Base-by-base conservation (phyloP, 106 monocot species). In the Dioscorea alata region DNA sequence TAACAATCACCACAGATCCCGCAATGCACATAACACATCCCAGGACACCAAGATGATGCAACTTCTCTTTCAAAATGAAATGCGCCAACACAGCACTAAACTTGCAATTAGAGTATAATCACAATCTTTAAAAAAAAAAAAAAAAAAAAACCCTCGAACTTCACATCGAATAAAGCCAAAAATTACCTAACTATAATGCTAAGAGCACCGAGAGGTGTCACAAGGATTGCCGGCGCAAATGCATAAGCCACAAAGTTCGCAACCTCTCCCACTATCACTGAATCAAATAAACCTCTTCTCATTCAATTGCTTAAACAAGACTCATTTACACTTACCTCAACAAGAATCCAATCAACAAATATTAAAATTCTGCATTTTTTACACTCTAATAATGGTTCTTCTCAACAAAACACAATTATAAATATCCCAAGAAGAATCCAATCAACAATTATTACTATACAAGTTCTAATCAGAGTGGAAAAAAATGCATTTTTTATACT, bases 161-260 rank as follows among this genome's bases (percentile, higher is more conserved):
- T 15, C 12, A 63, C 4, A 51, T 33, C 12, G 14, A 12, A 24
- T 4, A 49, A 54, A 34, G 35, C 14, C 6, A 42, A 42, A 0
- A 72, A 4, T 69, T 74, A 86, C 93, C 93, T 93, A 23, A 93
- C 86, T 31, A 93, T 93, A 61, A 93, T 93, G 63, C 88, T 93
- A 33, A 93, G 68, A 2, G 92, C 92, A 34, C 92, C 92, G 66
- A 93, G 85, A 70, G 92, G 92, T 57, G 92, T 89, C 33, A 93
- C 88, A 9, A 93, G 81, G 57, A 93, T 75, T 33, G 92, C 92
- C 19, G 92, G 88, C 8, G 92, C 92, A 48, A 93, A 93, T 18
- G 86, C 88, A 70, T 93, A 93, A 54, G 92, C 92, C 6, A 83
- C 81, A 74, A 93, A 93, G 76, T 93, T 93, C 14, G 88, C 92